phyloP scores from a whole-genome alignment of 176 grass and related monocot genomes.

The Zoysia pacifica region DNA sequence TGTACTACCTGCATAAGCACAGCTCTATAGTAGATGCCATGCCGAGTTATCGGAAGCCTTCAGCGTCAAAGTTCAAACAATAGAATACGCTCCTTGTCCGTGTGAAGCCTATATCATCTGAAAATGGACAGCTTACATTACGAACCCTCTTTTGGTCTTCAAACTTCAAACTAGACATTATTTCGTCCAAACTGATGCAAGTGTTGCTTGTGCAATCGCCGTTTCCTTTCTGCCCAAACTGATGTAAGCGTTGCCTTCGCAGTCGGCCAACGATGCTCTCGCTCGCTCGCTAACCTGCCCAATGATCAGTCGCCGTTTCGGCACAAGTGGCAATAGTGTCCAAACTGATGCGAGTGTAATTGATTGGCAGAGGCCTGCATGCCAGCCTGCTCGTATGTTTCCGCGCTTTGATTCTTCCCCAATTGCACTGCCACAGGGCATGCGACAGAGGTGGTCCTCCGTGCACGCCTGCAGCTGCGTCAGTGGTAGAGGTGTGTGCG shows the following conservation, averaged over 20 bases:
- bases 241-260: conserved; percentile 31
- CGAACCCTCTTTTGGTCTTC: not conserved
- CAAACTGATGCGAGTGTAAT: too few relatives aligned
- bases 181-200: not conserved
- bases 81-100: conserved; percentile 7
- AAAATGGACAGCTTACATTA: not conserved
- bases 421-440: not conserved
- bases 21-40: conserved; percentile 15
- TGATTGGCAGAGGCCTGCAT: not conserved
- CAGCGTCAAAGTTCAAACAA: conserved; percentile 8
- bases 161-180: not conserved
- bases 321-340: conserved; percentile 19
- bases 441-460: conserved; percentile 18
- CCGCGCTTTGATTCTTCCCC: not conserved
- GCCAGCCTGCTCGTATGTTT: not conserved
- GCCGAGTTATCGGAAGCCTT: not conserved
- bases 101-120: not conserved
- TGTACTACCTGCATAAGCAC: not conserved
- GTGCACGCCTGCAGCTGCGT: not conserved
- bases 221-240: not conserved
- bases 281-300: not conserved
- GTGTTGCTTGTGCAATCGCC: conserved; percentile 23
- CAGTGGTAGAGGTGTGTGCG: conserved; percentile 6
- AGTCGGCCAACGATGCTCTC: not conserved
- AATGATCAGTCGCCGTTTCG: not conserved